phyloP scores from a whole-genome alignment of 2,329 filamentous ascomycete genomes.

The Cadophora sp. region DNA sequence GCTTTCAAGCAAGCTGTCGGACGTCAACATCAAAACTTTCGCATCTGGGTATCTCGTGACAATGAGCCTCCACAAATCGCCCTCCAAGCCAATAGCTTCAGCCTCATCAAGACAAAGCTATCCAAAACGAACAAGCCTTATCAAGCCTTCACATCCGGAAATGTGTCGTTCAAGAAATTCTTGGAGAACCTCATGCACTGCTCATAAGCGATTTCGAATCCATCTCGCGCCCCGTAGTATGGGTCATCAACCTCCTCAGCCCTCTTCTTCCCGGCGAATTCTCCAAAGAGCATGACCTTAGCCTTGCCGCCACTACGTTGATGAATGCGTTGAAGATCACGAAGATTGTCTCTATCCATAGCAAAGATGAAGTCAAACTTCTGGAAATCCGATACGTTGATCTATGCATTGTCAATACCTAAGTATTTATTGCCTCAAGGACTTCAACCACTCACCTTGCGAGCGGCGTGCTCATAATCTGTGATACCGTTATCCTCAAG shows the following conservation, averaged over 20 bases:
- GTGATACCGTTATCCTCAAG: conserved; percentile 76
- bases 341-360: conserved; percentile 88
- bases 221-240: conserved; percentile 86
- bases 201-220: conserved; percentile 86
- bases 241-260: conserved; percentile 83
- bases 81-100: conserved; percentile 4
- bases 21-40: background rate
- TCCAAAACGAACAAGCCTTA: conserved; percentile 26
- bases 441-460: conserved; percentile 62
- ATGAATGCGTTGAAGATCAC: conserved; percentile 68
- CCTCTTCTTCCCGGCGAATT: conserved; percentile 71
- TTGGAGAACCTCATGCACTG: conserved; percentile 79
- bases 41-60: background rate
- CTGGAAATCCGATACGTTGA: conserved; percentile 73
- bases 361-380: conserved; percentile 92
- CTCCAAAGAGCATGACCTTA: conserved; percentile 83
- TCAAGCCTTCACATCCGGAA: conserved; percentile 39
- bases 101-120: background rate
- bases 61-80: background rate
- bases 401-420: conserved; percentile 47
- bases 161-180: conserved; percentile 52
- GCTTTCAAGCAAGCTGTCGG: background rate
- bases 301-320: conserved; percentile 61
- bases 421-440: background rate
- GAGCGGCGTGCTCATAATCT: conserved; percentile 77